A percentile compares a stretch with the other conserved stretches of the same genome.
Evolutionary conservation across 805 yeast species (phyloP).

Genomic region (Teunomyces aglyptinius): DNA sequence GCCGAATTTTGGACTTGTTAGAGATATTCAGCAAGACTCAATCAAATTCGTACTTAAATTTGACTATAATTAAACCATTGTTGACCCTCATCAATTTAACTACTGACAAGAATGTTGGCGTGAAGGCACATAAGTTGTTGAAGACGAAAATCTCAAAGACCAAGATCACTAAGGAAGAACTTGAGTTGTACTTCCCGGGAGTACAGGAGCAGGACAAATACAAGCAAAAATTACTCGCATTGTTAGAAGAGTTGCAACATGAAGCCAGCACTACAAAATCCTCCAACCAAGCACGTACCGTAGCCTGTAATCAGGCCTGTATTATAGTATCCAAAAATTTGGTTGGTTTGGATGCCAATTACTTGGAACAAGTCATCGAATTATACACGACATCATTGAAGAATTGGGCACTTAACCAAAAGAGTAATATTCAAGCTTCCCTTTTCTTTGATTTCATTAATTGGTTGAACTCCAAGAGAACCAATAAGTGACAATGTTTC

Average conservation of each 20-base stretch:
- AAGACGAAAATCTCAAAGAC: conserved; percentile 58
- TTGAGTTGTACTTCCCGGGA: conserved; percentile 14
- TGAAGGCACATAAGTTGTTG: conserved; percentile 70
- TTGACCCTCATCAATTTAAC: conserved; percentile 63
- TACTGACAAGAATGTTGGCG: conserved; percentile 65
- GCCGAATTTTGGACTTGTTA: conserved; percentile 72
- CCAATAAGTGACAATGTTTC: neutral
- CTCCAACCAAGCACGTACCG: conserved; percentile 46
- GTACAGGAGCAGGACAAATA: conserved; percentile 15
- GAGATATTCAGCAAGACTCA: conserved; percentile 56
- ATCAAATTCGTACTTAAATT: conserved; percentile 37
- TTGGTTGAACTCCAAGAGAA: conserved; percentile 63
- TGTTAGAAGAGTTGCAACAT: conserved; percentile 43
- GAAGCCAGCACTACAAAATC: conserved; percentile 40
- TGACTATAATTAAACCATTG: conserved; percentile 54
- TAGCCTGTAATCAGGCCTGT: conserved; percentile 65
- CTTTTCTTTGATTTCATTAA: conserved; percentile 77
- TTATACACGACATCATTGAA: conserved; percentile 56
- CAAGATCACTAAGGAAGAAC: conserved; percentile 25
- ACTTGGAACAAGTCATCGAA: conserved; percentile 47
- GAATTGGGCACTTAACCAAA: conserved; percentile 54
- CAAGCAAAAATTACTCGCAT: conserved; percentile 21
- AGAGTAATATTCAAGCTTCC: conserved; percentile 49
- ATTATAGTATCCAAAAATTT: conserved; percentile 63
- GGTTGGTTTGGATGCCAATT: conserved; percentile 28